Evolutionary conservation across 2,329 filamentous ascomycete genomes (phyloP).

Genomic region (Aureobasidium pullulans): DNA sequence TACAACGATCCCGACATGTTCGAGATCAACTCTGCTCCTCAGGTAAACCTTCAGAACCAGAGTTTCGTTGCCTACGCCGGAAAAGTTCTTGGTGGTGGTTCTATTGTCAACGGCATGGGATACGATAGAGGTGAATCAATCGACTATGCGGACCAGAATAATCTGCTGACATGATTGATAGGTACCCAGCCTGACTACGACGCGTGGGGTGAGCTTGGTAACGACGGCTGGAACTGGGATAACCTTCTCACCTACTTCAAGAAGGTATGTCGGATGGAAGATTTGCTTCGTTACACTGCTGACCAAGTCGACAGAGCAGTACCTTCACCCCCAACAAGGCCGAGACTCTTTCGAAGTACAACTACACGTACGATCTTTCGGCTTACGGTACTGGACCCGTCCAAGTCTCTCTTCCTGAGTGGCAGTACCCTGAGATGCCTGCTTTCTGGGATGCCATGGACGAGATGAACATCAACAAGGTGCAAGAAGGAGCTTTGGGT

Average conservation of each 20-base stretch:
- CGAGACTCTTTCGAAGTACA: constrained; percentile 14
- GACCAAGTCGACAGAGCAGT: constrained; percentile 21
- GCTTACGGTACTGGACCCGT: constrained; percentile 20
- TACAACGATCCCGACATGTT: constrained; percentile 15
- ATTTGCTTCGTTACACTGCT: neutral
- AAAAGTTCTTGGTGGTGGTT: constrained; percentile 4
- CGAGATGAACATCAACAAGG: constrained; percentile 16
- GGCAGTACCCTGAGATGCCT: constrained; percentile 20
- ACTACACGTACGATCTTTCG: constrained; percentile 17
- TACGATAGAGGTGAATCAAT: constrained; percentile 10
- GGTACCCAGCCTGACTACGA: constrained; percentile 7
- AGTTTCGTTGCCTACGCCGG: neutral
- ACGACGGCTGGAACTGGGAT: constrained; percentile 5
- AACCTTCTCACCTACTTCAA: constrained; percentile 18
- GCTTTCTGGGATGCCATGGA: constrained; percentile 19
- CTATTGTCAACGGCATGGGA: constrained; percentile 9
- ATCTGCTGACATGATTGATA: too few species aligned
- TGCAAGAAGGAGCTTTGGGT: constrained; percentile 20
- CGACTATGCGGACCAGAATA: too few species aligned
- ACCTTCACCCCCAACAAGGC: constrained; percentile 18
- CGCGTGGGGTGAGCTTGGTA: constrained; percentile 7
- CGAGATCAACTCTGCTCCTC: constrained; percentile 1
- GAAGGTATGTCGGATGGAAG: constrained; percentile 14
- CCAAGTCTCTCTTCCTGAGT: constrained; percentile 18
- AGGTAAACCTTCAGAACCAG: neutral